Evolutionary conservation across 192 early-diverging fungal genomes (phyloP), one percentile per base, ranked within the genome.

Genomic region (Blastocladiella britannica): DNA sequence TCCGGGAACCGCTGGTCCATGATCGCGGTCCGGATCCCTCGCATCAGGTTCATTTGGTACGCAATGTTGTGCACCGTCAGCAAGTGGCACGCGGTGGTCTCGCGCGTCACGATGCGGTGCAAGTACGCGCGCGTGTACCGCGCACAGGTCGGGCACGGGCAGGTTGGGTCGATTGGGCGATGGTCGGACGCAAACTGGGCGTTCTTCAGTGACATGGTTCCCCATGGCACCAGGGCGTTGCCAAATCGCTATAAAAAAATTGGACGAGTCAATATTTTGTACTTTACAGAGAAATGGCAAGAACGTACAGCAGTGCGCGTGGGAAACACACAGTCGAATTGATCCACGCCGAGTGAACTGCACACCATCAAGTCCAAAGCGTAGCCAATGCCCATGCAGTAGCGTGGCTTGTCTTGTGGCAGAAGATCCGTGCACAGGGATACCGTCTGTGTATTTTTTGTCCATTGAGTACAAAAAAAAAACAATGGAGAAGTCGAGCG

Each of bases 321-420:
- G 0, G 88, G 88, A 63, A 83, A 90, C 25, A 90, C 88, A 67
- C 88, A 90, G 62, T 90, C 88, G 65, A 82, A 90, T 85, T 88
- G 87, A 65, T 90, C 85, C 43, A 90, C 84, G 29, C 88, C 88
- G 60, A 90, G 67, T 29, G 88, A 85, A 25, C 79, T 77, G 72
- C 88, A 87, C 1, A 90, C 82, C 3, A 90, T 84, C 61, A 88
- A 62, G 65, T 90, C 85, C 56, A 84, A 84, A 5, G 85, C 82
- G 55, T 88, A 80, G 9, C 87, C 88, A 26, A 90, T 84, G 22
- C 88, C 88, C 88, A 90, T 90, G 70, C 85, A 90, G 70, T 90
- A 90, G 62, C 85, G 83, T 24, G 88, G 88, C 60, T 90, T 90
- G 58, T 72, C 75, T 23, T 79, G 69, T 24, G 88, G 85, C 56